These are phyloP conservation scores for Porphyrellus sp. DNA, from an alignment of 1,284 basidiomycete species.

Conservation along the genomic window DNA sequence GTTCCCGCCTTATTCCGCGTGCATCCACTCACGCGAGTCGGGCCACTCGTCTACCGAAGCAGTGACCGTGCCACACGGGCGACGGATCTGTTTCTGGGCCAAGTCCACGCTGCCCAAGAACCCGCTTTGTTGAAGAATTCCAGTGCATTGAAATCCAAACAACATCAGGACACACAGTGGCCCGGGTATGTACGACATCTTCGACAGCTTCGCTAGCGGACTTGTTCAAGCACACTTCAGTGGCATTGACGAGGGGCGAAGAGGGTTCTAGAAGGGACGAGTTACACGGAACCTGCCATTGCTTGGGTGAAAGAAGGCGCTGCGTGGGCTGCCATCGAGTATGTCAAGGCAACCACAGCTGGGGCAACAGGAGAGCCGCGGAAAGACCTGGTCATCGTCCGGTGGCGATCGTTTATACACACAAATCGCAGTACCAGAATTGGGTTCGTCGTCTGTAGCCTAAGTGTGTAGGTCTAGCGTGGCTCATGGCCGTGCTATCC, in stretches of 20 bases:
- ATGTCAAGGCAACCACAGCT: too few relatives aligned
- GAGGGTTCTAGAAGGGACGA: not conserved
- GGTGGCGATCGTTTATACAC: too few relatives aligned
- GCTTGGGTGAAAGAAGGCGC: too few relatives aligned
- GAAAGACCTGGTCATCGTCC: too few relatives aligned
- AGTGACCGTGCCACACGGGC: slow-evolving; percentile 52
- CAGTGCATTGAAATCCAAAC: slow-evolving; percentile 61
- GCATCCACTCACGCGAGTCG: not conserved
- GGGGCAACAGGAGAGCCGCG: too few relatives aligned
- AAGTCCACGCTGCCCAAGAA: slow-evolving; percentile 47
- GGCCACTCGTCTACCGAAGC: slow-evolving; percentile 31
- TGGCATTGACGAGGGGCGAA: not conserved
- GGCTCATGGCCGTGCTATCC: too few relatives aligned
- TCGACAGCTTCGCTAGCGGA: not conserved
- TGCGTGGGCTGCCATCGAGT: too few relatives aligned
- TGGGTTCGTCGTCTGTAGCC: too few relatives aligned
- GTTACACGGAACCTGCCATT: not conserved
- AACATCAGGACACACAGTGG: not conserved
- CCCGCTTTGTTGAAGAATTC: slow-evolving; percentile 61
- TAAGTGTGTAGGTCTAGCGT: too few relatives aligned
- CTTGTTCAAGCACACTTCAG: not conserved
- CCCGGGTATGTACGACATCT: not conserved
- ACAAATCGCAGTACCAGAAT: too few relatives aligned
- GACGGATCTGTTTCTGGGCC: slow-evolving; percentile 76
- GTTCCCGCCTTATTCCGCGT: slow-evolving; percentile 7